Conservation (phyloP, 2,329 filamentous ascomycete species). For the Colletotrichum sp. region DNA sequence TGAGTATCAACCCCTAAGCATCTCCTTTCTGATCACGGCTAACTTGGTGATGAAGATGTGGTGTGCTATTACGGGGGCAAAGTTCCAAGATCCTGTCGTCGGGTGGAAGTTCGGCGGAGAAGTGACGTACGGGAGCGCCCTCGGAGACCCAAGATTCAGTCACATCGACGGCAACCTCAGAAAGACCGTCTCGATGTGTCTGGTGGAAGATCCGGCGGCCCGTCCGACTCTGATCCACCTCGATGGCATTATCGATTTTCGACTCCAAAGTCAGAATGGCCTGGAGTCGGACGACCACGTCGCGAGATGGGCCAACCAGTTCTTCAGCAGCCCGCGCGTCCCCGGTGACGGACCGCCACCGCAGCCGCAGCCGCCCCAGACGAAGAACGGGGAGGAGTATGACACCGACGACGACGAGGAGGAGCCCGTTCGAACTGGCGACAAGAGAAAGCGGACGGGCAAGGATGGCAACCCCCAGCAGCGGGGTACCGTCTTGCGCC, state of each 20-base stretch:
- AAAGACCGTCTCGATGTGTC: constrained; percentile 27
- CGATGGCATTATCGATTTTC: constrained; percentile 20
- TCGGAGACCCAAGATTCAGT: background rate
- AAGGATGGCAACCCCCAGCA: background rate
- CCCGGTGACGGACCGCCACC: background rate
- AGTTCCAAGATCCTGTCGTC: background rate
- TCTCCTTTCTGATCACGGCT: background rate
- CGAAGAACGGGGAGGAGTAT: background rate
- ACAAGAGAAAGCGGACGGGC: background rate
- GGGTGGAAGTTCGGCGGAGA: background rate
- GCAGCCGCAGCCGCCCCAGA: background rate
- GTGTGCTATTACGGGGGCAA: constrained; percentile 13
- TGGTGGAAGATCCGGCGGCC: constrained; percentile 27
- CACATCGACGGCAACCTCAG: constrained; percentile 26
- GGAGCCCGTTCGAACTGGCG: background rate
- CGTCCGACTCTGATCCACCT: constrained; percentile 29
- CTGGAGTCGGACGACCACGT: constrained; percentile 19
- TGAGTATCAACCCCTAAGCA: background rate
- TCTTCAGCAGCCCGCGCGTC: constrained; percentile 3
- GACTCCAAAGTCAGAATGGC: constrained; percentile 14
- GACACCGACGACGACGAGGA: background rate
- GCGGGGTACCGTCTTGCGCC: background rate
- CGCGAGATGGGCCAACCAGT: constrained; percentile 10
- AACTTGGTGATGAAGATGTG: constrained; percentile 13
- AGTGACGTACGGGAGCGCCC: constrained; percentile 11